A percentile compares a stretch with the other conserved stretches of the same genome.
These are phyloP conservation scores for Didymella sp. DNA, from an alignment of 2,329 filamentous ascomycete genomes.

Conservation along the genomic window DNA sequence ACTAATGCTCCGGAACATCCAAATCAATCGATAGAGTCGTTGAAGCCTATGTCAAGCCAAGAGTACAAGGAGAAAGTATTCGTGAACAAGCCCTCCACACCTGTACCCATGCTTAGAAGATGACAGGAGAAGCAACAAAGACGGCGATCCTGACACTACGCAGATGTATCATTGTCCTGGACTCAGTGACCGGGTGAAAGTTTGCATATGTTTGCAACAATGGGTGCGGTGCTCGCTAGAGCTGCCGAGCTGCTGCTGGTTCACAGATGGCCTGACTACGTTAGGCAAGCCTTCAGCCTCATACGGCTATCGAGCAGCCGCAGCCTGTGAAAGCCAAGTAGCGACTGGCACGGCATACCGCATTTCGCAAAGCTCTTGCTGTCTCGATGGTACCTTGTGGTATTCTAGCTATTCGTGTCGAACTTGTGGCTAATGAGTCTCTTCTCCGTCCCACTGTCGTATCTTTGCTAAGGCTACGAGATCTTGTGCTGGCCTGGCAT, in stretches of 20 bases:
- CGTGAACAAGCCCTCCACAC: not conserved
- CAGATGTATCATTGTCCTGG: not conserved
- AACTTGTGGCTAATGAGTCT: too few relatives aligned
- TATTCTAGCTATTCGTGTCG: not conserved
- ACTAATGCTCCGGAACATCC: too few relatives aligned
- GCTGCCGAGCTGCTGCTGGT: not conserved
- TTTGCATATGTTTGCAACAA: too few relatives aligned
- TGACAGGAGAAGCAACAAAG: not conserved
- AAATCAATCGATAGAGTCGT: too few relatives aligned
- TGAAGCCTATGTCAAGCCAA: not conserved
- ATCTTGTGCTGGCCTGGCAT: not conserved
- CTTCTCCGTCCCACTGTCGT: not conserved
- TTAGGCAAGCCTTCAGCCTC: not conserved
- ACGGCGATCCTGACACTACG: not conserved
- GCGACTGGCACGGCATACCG: not conserved
- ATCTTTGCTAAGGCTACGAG: not conserved
- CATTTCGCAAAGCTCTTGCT: not conserved
- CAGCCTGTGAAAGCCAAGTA: not conserved
- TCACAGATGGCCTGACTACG: not conserved
- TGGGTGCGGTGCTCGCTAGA: conserved; percentile 8
- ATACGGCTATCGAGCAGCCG: not conserved
- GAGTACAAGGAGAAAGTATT: not conserved
- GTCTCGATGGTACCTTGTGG: not conserved
- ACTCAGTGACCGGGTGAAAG: too few relatives aligned
- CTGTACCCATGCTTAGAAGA: not conserved